These are phyloP conservation scores for Trichosporon sp. DNA, from an alignment of 1,284 basidiomycete species.

Conservation along the genomic window DNA sequence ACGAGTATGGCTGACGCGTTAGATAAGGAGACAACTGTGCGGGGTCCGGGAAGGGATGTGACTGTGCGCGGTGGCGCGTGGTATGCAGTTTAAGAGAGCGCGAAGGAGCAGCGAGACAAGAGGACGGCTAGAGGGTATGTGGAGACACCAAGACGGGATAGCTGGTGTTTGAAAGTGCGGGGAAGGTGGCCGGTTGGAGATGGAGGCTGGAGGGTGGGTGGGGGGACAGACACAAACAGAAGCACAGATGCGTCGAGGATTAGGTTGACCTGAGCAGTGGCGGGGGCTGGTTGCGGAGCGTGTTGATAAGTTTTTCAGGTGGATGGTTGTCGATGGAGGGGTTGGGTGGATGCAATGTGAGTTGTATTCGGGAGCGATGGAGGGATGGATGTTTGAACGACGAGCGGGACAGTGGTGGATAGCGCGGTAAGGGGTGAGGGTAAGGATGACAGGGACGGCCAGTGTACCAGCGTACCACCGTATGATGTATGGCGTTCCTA, in stretches of 20 bases:
- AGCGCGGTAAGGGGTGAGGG: not conserved
- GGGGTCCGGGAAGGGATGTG: not conserved
- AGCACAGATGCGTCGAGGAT: slow-evolving; percentile 1
- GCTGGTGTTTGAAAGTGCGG: not conserved
- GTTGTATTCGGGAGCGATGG: not conserved
- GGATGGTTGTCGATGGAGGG: not conserved
- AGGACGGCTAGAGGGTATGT: not conserved
- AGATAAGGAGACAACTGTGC: not conserved
- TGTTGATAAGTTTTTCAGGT: not conserved
- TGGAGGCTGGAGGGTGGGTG: not conserved
- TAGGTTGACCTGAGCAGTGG: not conserved
- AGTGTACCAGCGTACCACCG: not conserved
- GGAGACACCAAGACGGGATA: not conserved
- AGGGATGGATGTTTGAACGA: slow-evolving; percentile 1
- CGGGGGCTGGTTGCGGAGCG: not conserved
- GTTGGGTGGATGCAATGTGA: not conserved
- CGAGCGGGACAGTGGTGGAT: slow-evolving; percentile 5
- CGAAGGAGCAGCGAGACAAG: not conserved
- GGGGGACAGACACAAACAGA: not conserved
- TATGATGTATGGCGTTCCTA: not conserved
- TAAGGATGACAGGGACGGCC: not conserved
- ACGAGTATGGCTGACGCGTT: not conserved
- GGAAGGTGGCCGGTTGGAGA: slow-evolving; percentile 8
- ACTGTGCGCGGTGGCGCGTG: not conserved
- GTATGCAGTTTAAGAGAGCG: not conserved